phyloP scores from a whole-genome alignment of 2,329 filamentous ascomycete genomes.

The Apiospora sp. region DNA sequence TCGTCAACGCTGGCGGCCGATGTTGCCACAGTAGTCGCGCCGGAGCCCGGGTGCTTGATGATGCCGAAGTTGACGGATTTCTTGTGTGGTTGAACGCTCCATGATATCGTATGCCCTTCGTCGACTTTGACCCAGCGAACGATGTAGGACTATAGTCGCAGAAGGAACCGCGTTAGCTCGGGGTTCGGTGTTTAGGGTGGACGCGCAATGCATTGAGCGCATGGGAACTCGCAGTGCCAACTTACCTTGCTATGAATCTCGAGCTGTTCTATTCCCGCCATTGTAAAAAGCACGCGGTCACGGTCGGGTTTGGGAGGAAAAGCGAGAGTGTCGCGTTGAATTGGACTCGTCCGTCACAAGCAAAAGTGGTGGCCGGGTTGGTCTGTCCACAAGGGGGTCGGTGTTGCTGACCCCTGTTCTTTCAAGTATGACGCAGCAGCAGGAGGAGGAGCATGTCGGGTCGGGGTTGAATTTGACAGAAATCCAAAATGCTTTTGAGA shows the following conservation, averaged over 20 bases:
- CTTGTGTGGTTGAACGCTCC: conserved; percentile 97
- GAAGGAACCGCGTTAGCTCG: conserved; percentile 1
- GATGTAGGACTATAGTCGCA: conserved; percentile 81
- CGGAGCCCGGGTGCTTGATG: conserved; percentile 91
- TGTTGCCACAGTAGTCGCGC: conserved; percentile 58
- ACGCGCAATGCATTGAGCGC: not conserved
- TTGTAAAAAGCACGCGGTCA: conserved; percentile 45
- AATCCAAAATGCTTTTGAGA: not conserved
- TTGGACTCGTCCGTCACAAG: conserved; percentile 7
- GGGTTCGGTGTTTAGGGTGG: not conserved
- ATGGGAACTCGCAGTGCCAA: conserved; percentile 24
- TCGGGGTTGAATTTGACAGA: not conserved
- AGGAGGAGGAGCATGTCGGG: not conserved
- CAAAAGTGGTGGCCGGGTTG: conserved; percentile 8
- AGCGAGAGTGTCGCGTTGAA: conserved; percentile 7
- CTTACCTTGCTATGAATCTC: conserved; percentile 96
- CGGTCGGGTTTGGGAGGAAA: not conserved
- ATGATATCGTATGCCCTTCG: conserved; percentile 90
- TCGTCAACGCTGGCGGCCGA: conserved; percentile 47
- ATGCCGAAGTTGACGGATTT: conserved; percentile 99
- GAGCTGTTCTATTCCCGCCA: conserved; percentile 96
- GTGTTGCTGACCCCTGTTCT: not conserved
- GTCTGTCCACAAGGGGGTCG: conserved; percentile 10
- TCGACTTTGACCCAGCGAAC: conserved; percentile 96
- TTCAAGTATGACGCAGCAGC: conserved; percentile 19